Evolutionary conservation across 2,329 filamentous ascomycete species (phyloP), one percentile per base, ranked within the genome.

Genomic region (Apiospora rasikravindrae): DNA sequence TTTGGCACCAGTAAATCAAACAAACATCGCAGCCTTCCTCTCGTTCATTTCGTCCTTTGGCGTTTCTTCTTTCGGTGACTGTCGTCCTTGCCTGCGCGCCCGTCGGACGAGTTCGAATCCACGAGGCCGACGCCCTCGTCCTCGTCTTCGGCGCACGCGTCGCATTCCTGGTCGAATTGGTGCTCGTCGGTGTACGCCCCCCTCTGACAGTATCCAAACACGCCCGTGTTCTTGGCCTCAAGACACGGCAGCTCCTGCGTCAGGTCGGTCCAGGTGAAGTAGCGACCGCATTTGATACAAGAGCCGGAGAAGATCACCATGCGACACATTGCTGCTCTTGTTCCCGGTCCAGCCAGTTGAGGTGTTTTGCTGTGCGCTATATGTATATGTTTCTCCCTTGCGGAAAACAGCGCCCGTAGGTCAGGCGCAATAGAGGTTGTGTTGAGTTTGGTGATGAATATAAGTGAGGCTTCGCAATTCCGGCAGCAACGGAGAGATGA

Each of bases 141-240:
- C 67, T 83, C 82, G 49, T 83, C 82, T 49, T 83, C 82, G 66
- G 80, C 75, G 71, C 86, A 87, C 19, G 78, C 74, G 67, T 85
- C 81, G 77, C 86, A 87, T 75, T 87, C 86, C 73, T 86, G 85
- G 74, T 86, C 84, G 72, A 86, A 86, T 2, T 74, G 73, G 77
- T 87, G 86, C 71, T 85, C 78, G 73, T 87, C 85, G 49, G 80
- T 75, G 51, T 80, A 76, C 42, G 85, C 79, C 44, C 86, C 86
- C 33, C 77, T 76, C 51, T 77, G 75, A 77, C 86, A 87, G 67
- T 82, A 77, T 53, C 86, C 86, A 70, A 87, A 87, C 14, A 75
- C 75, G 67, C 83, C 85, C 29, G 80, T 81, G 78, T 87, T 87
- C 75, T 87, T 87, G 49, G 86, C 85, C 73, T 86, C 82, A 69